Evolutionary conservation across 2,329 filamentous ascomycete genomes (phyloP).

Genomic region (Periglandula ipomoeae): DNA sequence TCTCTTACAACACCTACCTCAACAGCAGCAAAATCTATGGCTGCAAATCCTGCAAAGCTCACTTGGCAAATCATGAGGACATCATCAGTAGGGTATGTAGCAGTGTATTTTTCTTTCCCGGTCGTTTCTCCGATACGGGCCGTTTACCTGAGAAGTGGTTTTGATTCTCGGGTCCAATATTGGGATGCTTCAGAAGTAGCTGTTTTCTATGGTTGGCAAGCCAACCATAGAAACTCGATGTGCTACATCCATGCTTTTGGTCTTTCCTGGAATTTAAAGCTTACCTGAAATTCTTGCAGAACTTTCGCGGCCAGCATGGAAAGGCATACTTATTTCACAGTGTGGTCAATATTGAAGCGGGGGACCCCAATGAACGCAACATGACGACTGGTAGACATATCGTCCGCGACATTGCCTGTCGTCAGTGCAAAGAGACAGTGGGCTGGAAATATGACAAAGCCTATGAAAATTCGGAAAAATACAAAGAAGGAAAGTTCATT

Average conservation of each 20-base stretch:
- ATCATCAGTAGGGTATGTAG: slow-evolving; percentile 79
- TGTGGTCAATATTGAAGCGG: slow-evolving; percentile 82
- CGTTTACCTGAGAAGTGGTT: too few relatives aligned
- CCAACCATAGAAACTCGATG: too few relatives aligned
- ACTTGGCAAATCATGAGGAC: slow-evolving; percentile 89
- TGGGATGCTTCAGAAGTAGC: too few relatives aligned
- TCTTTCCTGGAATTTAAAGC: too few relatives aligned
- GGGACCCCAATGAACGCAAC: slow-evolving; percentile 83
- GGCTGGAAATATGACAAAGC: slow-evolving; percentile 99
- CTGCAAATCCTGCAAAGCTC: slow-evolving; percentile 91
- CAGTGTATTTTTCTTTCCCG: not conserved
- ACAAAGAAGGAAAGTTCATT: slow-evolving; percentile 98
- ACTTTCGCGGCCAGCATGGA: slow-evolving; percentile 96
- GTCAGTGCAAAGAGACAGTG: slow-evolving; percentile 84
- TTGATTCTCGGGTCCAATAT: too few relatives aligned
- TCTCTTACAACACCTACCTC: slow-evolving; percentile 86
- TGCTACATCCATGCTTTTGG: not conserved
- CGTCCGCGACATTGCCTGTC: slow-evolving; percentile 85
- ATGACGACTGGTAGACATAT: slow-evolving; percentile 97
- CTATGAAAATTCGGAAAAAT: slow-evolving; percentile 85
- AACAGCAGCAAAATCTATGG: slow-evolving; percentile 81
- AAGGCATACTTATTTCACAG: slow-evolving; percentile 94
- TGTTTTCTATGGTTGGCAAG: too few relatives aligned
- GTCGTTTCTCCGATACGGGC: too few relatives aligned
- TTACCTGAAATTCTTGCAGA: too few relatives aligned